Evolutionary conservation across 2,329 filamentous ascomycete genomes (phyloP).

Genomic region (Coleophoma cylindrospora): DNA sequence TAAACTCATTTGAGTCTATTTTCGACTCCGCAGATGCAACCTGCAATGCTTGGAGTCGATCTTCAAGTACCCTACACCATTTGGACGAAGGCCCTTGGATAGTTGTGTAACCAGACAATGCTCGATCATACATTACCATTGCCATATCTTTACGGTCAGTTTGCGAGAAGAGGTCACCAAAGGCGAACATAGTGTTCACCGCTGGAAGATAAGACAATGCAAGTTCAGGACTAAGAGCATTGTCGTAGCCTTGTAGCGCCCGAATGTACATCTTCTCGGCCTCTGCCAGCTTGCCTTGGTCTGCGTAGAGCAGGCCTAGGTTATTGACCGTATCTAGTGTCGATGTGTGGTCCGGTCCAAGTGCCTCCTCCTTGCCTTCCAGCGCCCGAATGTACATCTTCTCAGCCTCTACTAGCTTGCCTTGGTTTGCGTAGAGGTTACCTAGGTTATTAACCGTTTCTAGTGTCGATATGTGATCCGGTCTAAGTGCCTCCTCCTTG

Average conservation of each 20-base stretch:
- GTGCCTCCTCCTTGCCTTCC: slow-evolving; percentile 4
- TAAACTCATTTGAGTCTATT: too few species aligned
- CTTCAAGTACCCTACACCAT: too few species aligned
- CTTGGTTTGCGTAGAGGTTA: slow-evolving; percentile 14
- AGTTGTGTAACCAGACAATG: too few species aligned
- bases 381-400: slow-evolving; percentile 7
- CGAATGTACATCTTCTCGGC: slow-evolving; percentile 4
- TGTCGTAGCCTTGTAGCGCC: slow-evolving; percentile 7
- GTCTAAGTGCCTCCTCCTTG: slow-evolving; percentile 14
- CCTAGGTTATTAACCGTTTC: slow-evolving; percentile 19
- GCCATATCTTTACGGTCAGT: neutral
- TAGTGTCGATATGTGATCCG: slow-evolving; percentile 17
- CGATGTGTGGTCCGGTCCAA: slow-evolving; percentile 16
- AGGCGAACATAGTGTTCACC: slow-evolving; percentile 16
- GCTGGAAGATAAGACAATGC: slow-evolving; percentile 12
- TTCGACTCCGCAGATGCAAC: too few species aligned
- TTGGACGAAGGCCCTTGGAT: too few species aligned
- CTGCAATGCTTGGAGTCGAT: too few species aligned
- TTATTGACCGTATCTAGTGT: slow-evolving; percentile 19
- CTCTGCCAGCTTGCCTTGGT: slow-evolving; percentile 3
- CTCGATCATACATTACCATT: slow-evolving; percentile 5
- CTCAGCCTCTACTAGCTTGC: neutral
- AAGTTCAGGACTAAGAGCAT: slow-evolving; percentile 3
- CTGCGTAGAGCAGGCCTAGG: slow-evolving; percentile 17
- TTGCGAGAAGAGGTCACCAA: slow-evolving; percentile 18